Evolutionary conservation across 139 green algal genomes (phyloP).

Genomic region (Axilococcus clingmanii): DNA sequence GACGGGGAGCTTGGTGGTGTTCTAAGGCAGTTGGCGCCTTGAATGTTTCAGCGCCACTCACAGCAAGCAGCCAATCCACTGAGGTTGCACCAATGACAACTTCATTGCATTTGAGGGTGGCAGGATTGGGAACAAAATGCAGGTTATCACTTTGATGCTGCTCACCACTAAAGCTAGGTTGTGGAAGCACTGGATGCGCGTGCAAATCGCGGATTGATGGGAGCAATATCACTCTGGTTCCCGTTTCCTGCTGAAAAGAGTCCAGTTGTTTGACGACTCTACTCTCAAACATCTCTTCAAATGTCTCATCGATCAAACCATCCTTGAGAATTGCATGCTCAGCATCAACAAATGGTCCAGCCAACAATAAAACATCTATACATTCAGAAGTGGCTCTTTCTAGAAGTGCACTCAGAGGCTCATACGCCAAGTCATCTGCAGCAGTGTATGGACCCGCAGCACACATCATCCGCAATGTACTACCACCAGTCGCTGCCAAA

Average conservation of each 20-base stretch:
- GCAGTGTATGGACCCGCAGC: constrained; percentile 65
- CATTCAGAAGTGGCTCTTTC: constrained; percentile 23
- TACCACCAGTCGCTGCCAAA: background rate
- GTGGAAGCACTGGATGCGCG: constrained; percentile 60
- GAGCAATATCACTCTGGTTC: constrained; percentile 56
- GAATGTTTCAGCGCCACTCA: constrained; percentile 31
- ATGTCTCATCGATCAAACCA: constrained; percentile 54
- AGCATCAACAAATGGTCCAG: constrained; percentile 87
- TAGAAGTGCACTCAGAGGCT: constrained; percentile 66
- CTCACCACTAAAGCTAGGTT: no score
- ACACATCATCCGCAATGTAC: constrained; percentile 34
- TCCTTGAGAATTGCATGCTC: constrained; percentile 58
- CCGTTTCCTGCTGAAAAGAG: constrained; percentile 5
- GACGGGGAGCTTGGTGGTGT: no score
- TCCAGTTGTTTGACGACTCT: constrained; percentile 38
- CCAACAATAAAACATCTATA: constrained; percentile 69
- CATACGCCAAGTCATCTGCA: constrained; percentile 48
- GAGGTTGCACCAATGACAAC: constrained; percentile 28
- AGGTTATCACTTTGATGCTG: no score
- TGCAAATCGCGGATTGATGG: constrained; percentile 66
- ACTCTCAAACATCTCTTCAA: constrained; percentile 59
- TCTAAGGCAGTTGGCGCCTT: constrained; percentile 11
- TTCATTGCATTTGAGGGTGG: constrained; percentile 22
- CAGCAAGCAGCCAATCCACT: constrained; percentile 41
- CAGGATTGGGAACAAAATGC: constrained; percentile 38